Evolutionary conservation across 2,329 filamentous ascomycete genomes (phyloP), one percentile per base, ranked within the genome.

Genomic region (Claviceps lovelessii): DNA sequence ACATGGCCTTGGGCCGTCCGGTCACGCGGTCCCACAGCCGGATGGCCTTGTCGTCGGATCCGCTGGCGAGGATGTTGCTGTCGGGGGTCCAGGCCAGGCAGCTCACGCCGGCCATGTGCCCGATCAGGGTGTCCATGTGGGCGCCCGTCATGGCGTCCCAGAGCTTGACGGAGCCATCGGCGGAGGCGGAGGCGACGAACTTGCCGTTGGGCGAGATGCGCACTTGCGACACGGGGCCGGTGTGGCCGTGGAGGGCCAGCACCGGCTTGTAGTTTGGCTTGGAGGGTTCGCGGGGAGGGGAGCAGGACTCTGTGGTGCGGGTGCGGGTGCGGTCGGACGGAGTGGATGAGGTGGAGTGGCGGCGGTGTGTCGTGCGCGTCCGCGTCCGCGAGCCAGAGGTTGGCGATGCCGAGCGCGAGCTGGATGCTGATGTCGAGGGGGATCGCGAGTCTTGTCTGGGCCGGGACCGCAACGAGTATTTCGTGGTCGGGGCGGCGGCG

Each of bases 11-110:
- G 15, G 78, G 77, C 8, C 76, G 72, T 0, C 78, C 78, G 28
- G 81, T 84, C 19, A 82, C 76, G 8, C 81, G 73, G 64, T 96
- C 88, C 93, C 93, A 98, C 1, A 98, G 74, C 2, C 93, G 82
- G 59, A 98, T 97, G 0, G 86, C 83, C 72, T 98, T 98, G 76
- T 98, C 93, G 70, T 98, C 93, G 5, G 88, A 91, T 29, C 91
- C 93, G 10, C 88, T 91, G 4, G 91, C 93, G 49, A 98, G 78
- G 3, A 87, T 88, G 61, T 84, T 84, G 58, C 86, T 89, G 68
- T 97, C 90, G 0, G 91, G 90, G 57, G 85, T 85, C 93, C 93
- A 98, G n/a, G 90, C 85, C 50, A 98, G 78, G 44, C 90, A 91
- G 37, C 88, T 95, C 19, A 98, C 83, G 57, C 93, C 93, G 0